Evolutionary conservation across 306 rosid species (phyloP).

Genomic region (Prunus salicina): DNA sequence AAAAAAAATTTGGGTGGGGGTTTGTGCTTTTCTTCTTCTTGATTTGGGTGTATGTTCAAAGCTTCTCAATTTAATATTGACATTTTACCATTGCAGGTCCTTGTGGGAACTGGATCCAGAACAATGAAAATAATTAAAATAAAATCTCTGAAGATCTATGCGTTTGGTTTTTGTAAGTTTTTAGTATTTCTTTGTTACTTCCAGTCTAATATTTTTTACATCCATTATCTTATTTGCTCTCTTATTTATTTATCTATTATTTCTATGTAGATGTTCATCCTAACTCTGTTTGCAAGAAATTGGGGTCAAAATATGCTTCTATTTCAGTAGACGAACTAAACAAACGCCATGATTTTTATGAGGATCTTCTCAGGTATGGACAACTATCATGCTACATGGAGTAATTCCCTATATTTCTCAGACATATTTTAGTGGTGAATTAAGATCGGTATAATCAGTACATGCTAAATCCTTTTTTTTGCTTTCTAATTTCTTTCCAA

Average conservation of each 20-base stretch:
- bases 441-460: background rate
- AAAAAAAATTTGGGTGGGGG: too few relatives aligned
- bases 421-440: background rate
- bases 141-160: constrained; percentile 84
- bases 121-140: constrained; percentile 76
- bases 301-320: constrained; percentile 86
- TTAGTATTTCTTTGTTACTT: constrained; percentile 11
- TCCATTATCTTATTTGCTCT: constrained; percentile 9
- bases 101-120: constrained; percentile 91
- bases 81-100: constrained; percentile 51
- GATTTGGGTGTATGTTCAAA: constrained; percentile 5
- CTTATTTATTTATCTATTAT: constrained; percentile 1
- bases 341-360: constrained; percentile 55
- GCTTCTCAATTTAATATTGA: constrained; percentile 4
- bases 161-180: constrained; percentile 95
- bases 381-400: constrained; percentile 6
- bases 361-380: constrained; percentile 90
- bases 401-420: background rate
- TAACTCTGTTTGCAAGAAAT: constrained; percentile 68
- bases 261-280: constrained; percentile 74
- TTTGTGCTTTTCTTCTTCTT: background rate
- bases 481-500: background rate
- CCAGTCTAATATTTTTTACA: constrained; percentile 5
- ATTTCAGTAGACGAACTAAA: constrained; percentile 61
- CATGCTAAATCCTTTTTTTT: background rate